Conservation (phyloP, 2,329 filamentous ascomycete species). For the Aplosporella prunicola region DNA sequence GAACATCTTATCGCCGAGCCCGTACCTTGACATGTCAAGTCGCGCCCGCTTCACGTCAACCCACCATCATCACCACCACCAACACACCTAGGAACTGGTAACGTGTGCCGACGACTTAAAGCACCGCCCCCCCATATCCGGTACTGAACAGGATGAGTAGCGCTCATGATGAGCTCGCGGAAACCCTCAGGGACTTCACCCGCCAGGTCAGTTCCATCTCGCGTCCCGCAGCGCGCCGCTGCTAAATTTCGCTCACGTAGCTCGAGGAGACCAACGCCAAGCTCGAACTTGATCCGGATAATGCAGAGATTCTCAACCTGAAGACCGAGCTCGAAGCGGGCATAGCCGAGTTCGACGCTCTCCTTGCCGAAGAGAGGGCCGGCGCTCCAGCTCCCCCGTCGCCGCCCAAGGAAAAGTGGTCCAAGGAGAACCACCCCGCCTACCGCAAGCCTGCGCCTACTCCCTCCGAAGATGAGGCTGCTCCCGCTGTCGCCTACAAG, state of each 20-base stretch:
- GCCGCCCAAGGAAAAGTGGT: slow-evolving; percentile 51
- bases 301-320: slow-evolving; percentile 66
- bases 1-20: too few relatives aligned
- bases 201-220: slow-evolving; percentile 4
- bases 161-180: slow-evolving; percentile 6
- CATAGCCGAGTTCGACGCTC: slow-evolving; percentile 68
- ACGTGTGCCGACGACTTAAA: too few relatives aligned
- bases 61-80: too few relatives aligned
- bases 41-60: too few relatives aligned
- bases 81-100: too few relatives aligned
- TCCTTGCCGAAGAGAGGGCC: slow-evolving; percentile 71
- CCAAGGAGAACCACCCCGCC: slow-evolving; percentile 69
- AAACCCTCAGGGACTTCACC: slow-evolving; percentile 7
- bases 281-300: slow-evolving; percentile 71
- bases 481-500: slow-evolving; percentile 43
- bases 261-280: slow-evolving; percentile 69
- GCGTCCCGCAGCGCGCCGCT: background rate
- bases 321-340: slow-evolving; percentile 73
- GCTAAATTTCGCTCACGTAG: slow-evolving; percentile 33
- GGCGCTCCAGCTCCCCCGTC: slow-evolving; percentile 36
- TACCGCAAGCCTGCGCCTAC: slow-evolving; percentile 44
- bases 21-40: too few relatives aligned
- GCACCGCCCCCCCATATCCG: slow-evolving; percentile 2
- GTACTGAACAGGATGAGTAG: slow-evolving; percentile 13
- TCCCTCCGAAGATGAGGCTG: slow-evolving; percentile 8